These are phyloP conservation scores for Saccharum spontaneum DNA, from an alignment of 176 grass and related monocot species.

Conservation along the genomic window DNA sequence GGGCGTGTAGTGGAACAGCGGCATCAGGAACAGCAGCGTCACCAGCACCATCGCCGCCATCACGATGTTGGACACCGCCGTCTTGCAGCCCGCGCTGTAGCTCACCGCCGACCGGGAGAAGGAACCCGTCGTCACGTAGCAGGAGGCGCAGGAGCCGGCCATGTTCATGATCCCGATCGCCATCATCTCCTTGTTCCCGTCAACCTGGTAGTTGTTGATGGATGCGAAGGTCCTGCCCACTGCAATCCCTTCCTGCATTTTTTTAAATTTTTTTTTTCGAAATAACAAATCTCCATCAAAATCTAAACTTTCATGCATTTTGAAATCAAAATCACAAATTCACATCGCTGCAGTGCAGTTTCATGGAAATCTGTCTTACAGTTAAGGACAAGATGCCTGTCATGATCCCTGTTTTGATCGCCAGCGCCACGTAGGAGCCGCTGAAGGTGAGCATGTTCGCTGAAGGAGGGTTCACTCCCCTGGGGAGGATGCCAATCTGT, in stretches of 20 bases:
- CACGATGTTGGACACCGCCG: conserved; percentile 88
- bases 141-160: conserved; percentile 87
- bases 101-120: conserved; percentile 96
- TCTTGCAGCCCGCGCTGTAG: conserved; percentile 92
- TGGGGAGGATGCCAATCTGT: conserved; percentile 82
- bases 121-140: conserved; percentile 95
- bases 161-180: conserved; percentile 99
- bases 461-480: conserved; percentile 91
- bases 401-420: conserved; percentile 94
- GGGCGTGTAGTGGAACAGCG: conserved; percentile 92
- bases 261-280: too few relatives aligned
- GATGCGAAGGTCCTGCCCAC: conserved; percentile 95
- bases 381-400: conserved; percentile 93
- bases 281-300: too few relatives aligned
- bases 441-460: conserved; percentile 80
- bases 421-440: conserved; percentile 72
- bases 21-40: conserved; percentile 97
- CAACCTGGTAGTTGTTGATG: conserved; percentile 97
- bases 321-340: background rate
- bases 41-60: conserved; percentile 88
- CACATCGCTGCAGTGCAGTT: background rate
- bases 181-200: conserved; percentile 99
- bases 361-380: conserved; percentile 36
- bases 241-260: conserved; percentile 82
- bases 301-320: background rate